Base-by-base conservation (phyloP, 805 yeast species). In the Isabelozyma pseudorhagii region DNA sequence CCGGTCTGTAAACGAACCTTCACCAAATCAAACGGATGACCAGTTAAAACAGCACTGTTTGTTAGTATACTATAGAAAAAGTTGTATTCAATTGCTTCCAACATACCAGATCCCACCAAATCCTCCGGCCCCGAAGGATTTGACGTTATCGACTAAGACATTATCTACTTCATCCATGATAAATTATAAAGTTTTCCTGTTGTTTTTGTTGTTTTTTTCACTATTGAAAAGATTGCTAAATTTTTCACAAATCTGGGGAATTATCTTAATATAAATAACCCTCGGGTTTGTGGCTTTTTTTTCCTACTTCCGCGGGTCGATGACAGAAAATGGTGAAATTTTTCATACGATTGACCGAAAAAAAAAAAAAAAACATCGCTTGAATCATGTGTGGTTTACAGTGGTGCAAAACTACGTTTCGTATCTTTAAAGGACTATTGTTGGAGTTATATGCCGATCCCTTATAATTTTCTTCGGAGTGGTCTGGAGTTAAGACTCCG, bases 1-100 rank as follows among this genome's bases (percentile, higher is more conserved):
- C 94, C 83, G 3, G 96, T 90, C 64, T 93, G 99, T 54, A 93
- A 81, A 52, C 97, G 79, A 13, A 93, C 99, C 66, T 93, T 93
- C 57, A 92, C 81, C 57, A 93, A 79, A 66, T 94, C 99, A 65
- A 93, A 93, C 1, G 99, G 99, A 66, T 93, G 98, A 29, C 98
- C 99, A 0, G 97, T 89, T 28, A 91, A 61, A 13, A 93, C 98
- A 2, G 98, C 97, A 68, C 96, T 60, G 39, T 39, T 21, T 11
- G 58, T 54, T 55, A 54, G 57, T 52, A 21, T 4, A 6, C 25
- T 4, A 21, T 21, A 2, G 25, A 21, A 21, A 48, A 45, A 45
- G 17, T 1, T 8, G 25, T 21, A 21, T 17, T 14, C n/a, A 15
- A 14, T n/a, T 36, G 25, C 25, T 21, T 21, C 2, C 8, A 42